These are phyloP conservation scores for Kodamaea fukazawae DNA, from an alignment of 805 yeast genomes.

Conservation along the genomic window DNA sequence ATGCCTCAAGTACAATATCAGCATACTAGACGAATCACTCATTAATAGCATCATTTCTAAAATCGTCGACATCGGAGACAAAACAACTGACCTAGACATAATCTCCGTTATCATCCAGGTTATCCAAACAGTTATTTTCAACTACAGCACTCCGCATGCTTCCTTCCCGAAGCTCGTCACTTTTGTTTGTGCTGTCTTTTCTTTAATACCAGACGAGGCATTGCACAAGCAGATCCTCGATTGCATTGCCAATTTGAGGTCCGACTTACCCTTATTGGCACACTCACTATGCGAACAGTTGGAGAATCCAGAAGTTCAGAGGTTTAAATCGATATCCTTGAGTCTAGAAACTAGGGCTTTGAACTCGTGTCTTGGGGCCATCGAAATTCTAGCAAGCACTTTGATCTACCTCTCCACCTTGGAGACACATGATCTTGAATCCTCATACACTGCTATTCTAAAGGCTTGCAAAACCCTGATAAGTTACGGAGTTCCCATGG, in stretches of 20 bases:
- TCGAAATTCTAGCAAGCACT: slow-evolving; percentile 33
- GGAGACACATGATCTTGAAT: slow-evolving; percentile 20
- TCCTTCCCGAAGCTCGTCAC: slow-evolving; percentile 37
- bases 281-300: slow-evolving; percentile 20
- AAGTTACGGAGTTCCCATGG: slow-evolving; percentile 32
- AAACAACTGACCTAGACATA: slow-evolving; percentile 19
- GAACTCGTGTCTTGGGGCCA: slow-evolving; percentile 38
- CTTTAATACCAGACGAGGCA: slow-evolving; percentile 26
- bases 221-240: not conserved
- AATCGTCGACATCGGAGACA: slow-evolving; percentile 28
- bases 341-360: slow-evolving; percentile 11
- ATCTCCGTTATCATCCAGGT: slow-evolving; percentile 38
- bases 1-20: slow-evolving; percentile 48
- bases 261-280: slow-evolving; percentile 24
- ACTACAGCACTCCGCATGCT: slow-evolving; percentile 45
- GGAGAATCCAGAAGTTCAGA: slow-evolving; percentile 21
- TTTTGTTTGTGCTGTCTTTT: slow-evolving; percentile 45
- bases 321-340: slow-evolving; percentile 4
- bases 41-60: slow-evolving; percentile 29
- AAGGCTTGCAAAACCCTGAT: slow-evolving; percentile 30
- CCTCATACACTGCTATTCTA: slow-evolving; percentile 30
- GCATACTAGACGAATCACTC: slow-evolving; percentile 40
- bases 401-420: slow-evolving; percentile 24
- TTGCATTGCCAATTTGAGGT: slow-evolving; percentile 29
- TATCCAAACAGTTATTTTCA: slow-evolving; percentile 43